Base-by-base conservation (phyloP, 805 yeast species). In the Myxozyma udenii region DNA sequence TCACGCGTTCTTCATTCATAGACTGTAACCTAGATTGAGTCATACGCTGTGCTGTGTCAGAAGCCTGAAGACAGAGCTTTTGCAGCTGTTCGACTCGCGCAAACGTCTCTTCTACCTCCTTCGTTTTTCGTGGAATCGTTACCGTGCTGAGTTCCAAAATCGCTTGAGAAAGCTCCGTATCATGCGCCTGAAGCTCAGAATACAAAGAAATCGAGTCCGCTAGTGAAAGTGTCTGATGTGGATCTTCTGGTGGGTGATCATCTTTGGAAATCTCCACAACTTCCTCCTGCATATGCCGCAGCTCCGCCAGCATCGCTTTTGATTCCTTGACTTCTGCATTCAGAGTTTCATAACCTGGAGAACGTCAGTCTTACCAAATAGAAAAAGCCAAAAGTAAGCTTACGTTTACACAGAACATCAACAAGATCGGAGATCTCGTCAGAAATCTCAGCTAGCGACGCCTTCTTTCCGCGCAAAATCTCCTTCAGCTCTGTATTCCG, bases 181-280 rank as follows among this genome's bases (percentile, higher is more conserved):
- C n/a, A n/a, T n/a, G n/a, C n/a, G n/a, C n/a, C n/a, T n/a, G n/a
- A n/a, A n/a, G n/a, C n/a, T n/a, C n/a, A n/a, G n/a, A n/a, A n/a
- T n/a, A n/a, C n/a, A n/a, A n/a, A n/a, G n/a, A n/a, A n/a, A n/a
- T n/a, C n/a, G 72, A 61, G 18, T 70, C 68, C 2, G 57, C 55
- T 4, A 59, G 41, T 24, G 70, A 66, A 1, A 59, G 55, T 23
- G 57, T 57, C 50, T 67, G 66, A 16, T 64, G 62, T 1, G 57
- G 61, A 3, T 65, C 61, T 7, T 58, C 61, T 3, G 64, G 58
- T 12, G 65, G 64, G 2, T 42, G 40, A 11, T 47, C 50, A 12
- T 12, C 1, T 14, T 6, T 68, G 70, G 41, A 62, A 55, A 72
- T 50, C 5, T 55, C 60, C 22, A 67, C 67, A 24, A 75, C 61